Conservation (phyloP, 2,329 filamentous ascomycete species). For the Amauroascus verrucosus region DNA sequence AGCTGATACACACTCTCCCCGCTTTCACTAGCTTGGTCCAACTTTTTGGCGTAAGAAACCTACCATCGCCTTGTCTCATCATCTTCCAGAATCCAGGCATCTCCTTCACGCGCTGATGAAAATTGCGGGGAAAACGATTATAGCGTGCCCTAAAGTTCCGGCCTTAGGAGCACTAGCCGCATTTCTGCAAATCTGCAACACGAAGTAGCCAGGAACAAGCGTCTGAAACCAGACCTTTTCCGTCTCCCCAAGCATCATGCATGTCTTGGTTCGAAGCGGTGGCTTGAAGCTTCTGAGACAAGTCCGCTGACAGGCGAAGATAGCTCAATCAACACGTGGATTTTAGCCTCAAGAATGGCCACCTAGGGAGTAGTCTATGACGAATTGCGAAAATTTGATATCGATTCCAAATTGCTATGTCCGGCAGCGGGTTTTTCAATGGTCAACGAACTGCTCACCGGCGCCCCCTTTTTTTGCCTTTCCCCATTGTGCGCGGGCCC, state of each 20-base stretch:
- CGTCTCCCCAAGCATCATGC: not conserved
- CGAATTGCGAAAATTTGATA: not conserved
- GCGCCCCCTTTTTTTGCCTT: slow-evolving; percentile 9
- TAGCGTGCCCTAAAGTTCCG: not conserved
- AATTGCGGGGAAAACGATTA: not conserved
- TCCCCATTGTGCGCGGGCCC: slow-evolving; percentile 33
- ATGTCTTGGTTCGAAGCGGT: slow-evolving; percentile 11
- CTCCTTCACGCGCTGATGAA: not conserved
- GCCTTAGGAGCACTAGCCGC: not conserved
- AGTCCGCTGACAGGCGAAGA: not conserved
- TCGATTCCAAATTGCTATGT: not conserved
- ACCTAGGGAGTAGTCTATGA: not conserved
- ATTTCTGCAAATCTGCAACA: not conserved
- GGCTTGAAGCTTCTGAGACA: not conserved
- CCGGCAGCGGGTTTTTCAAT: not conserved
- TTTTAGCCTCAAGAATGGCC: not conserved
- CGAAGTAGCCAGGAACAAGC: not conserved
- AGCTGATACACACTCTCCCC: not conserved
- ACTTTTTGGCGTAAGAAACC: not conserved
- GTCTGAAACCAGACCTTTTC: slow-evolving; percentile 1
- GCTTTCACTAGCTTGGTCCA: not conserved
- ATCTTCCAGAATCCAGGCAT: slow-evolving; percentile 1
- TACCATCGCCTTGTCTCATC: not conserved
- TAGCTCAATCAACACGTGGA: not conserved
- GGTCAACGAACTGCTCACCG: not conserved